Percentiles rank a stretch among this genome's conserved stretches.
Conservation (phyloP, 164 flowering plant species). For the Umbellularia californica region DNA sequence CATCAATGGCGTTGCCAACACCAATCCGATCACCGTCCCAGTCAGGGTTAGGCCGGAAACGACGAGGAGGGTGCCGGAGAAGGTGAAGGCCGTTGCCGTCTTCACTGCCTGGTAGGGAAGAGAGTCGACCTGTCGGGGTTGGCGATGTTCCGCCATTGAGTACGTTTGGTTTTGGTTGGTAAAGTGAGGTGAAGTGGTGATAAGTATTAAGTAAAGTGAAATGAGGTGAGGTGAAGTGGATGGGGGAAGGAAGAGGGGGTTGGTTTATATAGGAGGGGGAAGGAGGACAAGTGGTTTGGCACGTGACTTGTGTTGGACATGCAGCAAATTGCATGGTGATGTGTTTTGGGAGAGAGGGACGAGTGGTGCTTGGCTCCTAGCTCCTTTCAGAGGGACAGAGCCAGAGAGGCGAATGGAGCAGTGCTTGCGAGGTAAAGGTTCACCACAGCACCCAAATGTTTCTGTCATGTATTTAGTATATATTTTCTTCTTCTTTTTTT, state of each 20-base stretch:
- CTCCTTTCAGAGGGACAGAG: no score
- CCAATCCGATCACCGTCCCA: constrained; percentile 39
- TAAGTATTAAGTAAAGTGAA: no score
- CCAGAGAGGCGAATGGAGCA: no score
- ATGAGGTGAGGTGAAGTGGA: not conserved
- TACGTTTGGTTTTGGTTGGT: not conserved
- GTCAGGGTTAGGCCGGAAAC: constrained; percentile 45
- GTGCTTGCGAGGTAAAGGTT: no score
- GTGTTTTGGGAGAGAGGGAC: no score
- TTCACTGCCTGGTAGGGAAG: constrained; percentile 33
- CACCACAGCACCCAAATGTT: no score
- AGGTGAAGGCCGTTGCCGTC: constrained; percentile 42
- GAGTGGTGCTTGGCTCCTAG: no score
- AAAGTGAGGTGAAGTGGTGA: no score
- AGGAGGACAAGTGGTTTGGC: not conserved
- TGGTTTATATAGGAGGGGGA: not conserved
- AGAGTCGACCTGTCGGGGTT: constrained; percentile 7
- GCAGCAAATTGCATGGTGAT: not conserved
- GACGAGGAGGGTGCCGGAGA: constrained; percentile 38
- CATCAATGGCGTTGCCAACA: constrained; percentile 32
- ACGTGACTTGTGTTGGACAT: not conserved
- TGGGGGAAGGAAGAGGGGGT: no score
- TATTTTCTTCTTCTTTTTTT: no score
- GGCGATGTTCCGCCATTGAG: not conserved
- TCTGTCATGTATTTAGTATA: no score